phyloP scores from a whole-genome alignment of 2,329 filamentous ascomycete genomes.

The Microcyclospora tardicrescens region DNA sequence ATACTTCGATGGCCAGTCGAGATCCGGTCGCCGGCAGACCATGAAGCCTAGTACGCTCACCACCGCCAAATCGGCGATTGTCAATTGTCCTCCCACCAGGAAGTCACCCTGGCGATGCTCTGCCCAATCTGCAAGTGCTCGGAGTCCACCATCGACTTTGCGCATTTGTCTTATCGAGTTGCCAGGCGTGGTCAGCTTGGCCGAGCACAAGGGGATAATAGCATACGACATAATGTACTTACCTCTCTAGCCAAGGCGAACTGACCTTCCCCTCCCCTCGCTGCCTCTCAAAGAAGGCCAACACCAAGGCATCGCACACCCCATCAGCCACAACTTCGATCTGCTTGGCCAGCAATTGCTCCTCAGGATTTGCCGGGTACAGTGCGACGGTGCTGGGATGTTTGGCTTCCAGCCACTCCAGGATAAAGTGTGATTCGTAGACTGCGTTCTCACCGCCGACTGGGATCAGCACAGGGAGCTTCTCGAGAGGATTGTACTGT shows the following conservation, averaged over 20 bases:
- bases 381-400: conserved; percentile 16
- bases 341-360: conserved; percentile 20
- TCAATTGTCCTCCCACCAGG: conserved; percentile 21
- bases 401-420: conserved; percentile 26
- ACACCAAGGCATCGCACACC: conserved; percentile 26
- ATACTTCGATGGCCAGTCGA: conserved; percentile 23
- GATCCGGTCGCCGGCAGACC: conserved; percentile 20
- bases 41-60: conserved; percentile 24
- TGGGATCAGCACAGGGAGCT: conserved; percentile 26
- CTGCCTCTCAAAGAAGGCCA: conserved; percentile 25
- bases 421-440: conserved; percentile 26
- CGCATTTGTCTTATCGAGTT: conserved; percentile 20
- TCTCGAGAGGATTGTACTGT: conserved; percentile 28
- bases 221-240: neutral
- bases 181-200: neutral
- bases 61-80: conserved; percentile 25
- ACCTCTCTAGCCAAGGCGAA: conserved; percentile 20
- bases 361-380: conserved; percentile 17
- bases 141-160: conserved; percentile 24
- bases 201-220: neutral
- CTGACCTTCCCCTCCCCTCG: conserved; percentile 17
- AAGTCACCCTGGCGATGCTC: conserved; percentile 15
- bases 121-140: conserved; percentile 20
- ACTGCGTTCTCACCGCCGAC: conserved; percentile 17
- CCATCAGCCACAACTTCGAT: conserved; percentile 25